Evolutionary conservation across 305 asterid species (phyloP).

Genomic region (Fraxinus greggii): DNA sequence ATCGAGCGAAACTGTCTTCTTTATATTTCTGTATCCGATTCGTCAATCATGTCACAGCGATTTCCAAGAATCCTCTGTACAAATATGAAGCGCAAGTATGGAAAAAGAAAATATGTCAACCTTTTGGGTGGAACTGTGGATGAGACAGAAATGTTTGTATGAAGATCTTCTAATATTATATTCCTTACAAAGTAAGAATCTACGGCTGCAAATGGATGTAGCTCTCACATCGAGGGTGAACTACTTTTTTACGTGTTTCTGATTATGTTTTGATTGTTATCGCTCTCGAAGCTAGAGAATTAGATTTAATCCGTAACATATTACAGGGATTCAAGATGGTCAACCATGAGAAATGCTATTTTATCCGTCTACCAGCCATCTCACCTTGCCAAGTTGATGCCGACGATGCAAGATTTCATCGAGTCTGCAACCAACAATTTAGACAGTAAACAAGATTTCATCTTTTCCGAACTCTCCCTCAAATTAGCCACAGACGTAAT

Average conservation of each 20-base stretch:
- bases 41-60: not conserved
- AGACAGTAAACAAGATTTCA: constrained; percentile 49
- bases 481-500: constrained; percentile 84
- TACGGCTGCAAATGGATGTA: not conserved
- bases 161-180: not conserved
- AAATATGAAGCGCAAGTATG: not conserved
- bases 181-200: not conserved
- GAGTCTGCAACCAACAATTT: constrained; percentile 58
- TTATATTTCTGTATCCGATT: not conserved
- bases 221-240: not conserved
- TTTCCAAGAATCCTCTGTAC: not conserved
- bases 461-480: constrained; percentile 76
- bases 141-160: not conserved
- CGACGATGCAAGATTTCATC: constrained; percentile 78
- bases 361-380: constrained; percentile 90
- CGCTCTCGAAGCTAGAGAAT: not conserved
- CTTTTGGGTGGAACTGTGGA: not conserved
- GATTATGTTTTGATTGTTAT: not conserved
- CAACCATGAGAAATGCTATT: constrained; percentile 82
- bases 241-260: not conserved
- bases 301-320: not conserved
- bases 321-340: constrained; percentile 84
- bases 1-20: not conserved
- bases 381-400: constrained; percentile 75
- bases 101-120: not conserved